Evolutionary conservation across 805 yeast species (phyloP).

Genomic region (Barnettozyma salicaria): DNA sequence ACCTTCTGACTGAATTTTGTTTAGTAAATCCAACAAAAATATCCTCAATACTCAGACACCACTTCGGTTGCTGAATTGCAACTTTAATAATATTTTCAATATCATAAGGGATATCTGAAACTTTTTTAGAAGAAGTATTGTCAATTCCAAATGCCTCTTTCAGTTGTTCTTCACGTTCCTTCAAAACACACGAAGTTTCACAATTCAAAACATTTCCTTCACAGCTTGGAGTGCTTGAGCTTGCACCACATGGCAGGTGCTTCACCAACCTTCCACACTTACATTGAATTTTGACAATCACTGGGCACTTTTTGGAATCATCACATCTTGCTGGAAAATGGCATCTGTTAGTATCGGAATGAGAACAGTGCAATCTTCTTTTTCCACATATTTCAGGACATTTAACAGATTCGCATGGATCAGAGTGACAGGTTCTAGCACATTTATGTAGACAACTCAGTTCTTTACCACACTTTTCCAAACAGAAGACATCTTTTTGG

Average conservation of each 20-base stretch:
- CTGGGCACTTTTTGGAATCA: constrained; percentile 47
- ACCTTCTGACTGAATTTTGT: constrained; percentile 31
- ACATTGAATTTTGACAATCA: constrained; percentile 47
- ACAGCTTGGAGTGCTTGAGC: constrained; percentile 28
- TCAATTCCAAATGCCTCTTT: constrained; percentile 52
- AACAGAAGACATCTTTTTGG: constrained; percentile 64
- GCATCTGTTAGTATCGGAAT: constrained; percentile 56
- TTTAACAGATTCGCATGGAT: constrained; percentile 42
- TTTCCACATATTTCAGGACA: constrained; percentile 60
- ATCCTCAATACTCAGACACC: constrained; percentile 64
- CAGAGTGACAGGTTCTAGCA: constrained; percentile 49
- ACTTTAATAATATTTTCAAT: constrained; percentile 18
- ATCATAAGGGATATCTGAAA: constrained; percentile 17
- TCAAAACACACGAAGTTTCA: constrained; percentile 61
- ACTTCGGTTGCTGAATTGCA: constrained; percentile 41
- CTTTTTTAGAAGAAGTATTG: not conserved
- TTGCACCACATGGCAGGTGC: constrained; percentile 52
- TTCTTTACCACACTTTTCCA: constrained; percentile 49
- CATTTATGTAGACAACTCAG: constrained; percentile 49
- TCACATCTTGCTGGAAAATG: constrained; percentile 54
- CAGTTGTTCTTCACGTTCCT: constrained; percentile 53
- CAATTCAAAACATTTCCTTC: constrained; percentile 45
- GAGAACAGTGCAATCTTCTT: constrained; percentile 55
- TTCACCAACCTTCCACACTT: constrained; percentile 53
- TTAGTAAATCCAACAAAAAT: constrained; percentile 44